Conservation (phyloP, 1,284 basidiomycete genomes). For the Ustilago bromivora region DNA sequence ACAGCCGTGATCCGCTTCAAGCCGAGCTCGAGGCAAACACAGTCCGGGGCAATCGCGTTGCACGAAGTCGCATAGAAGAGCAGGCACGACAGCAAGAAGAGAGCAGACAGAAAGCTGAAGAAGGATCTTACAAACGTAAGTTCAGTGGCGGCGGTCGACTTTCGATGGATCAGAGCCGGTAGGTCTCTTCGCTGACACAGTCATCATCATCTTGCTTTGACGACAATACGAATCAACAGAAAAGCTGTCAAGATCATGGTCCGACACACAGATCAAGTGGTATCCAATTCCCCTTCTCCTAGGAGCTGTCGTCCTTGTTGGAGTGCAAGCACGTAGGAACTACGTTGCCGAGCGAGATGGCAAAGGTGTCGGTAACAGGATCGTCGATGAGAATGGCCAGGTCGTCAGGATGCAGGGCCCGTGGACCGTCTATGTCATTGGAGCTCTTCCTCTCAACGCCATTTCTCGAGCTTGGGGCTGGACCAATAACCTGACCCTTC, state of each 20-base stretch:
- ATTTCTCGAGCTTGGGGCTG: conserved; percentile 97
- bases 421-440: conserved; percentile 97
- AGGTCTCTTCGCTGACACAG: background rate
- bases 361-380: conserved; percentile 56
- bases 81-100: conserved; percentile 24
- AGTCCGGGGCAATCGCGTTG: conserved; percentile 60
- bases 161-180: background rate
- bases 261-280: conserved; percentile 90
- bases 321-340: conserved; percentile 78
- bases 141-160: background rate
- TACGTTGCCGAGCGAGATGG: conserved; percentile 67
- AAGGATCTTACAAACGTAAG: conserved; percentile 24
- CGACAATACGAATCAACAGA: conserved; percentile 1
- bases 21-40: conserved; percentile 63
- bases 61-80: conserved; percentile 33
- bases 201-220: background rate
- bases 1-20: conserved; percentile 57
- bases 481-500: conserved; percentile 83
- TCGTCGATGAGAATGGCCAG: conserved; percentile 76
- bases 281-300: conserved; percentile 93
- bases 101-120: conserved; percentile 11
- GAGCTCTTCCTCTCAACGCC: conserved; percentile 91
- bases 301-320: conserved; percentile 64
- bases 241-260: conserved; percentile 79
- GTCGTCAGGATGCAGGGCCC: conserved; percentile 83